Evolutionary conservation across 2,329 filamentous ascomycete genomes (phyloP).

Genomic region (Balansia obtecta): DNA sequence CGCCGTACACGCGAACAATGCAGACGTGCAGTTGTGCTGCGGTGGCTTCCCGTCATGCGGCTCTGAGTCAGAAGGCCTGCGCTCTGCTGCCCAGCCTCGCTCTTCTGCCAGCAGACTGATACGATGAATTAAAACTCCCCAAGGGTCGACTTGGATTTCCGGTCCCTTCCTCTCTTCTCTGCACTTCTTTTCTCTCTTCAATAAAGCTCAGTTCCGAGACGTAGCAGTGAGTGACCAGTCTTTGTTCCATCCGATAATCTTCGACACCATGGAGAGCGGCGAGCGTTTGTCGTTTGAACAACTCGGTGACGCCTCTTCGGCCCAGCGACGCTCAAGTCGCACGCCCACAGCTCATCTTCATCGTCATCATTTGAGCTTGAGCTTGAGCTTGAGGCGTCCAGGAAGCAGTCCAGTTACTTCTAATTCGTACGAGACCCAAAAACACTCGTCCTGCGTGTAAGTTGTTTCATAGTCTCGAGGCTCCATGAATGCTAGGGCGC

Average conservation of each 20-base stretch:
- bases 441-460: constrained; percentile 8
- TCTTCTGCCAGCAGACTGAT: background rate
- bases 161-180: background rate
- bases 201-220: background rate
- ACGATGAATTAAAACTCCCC: background rate
- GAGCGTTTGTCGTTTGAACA: constrained; percentile 9
- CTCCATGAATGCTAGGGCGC: background rate
- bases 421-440: constrained; percentile 7
- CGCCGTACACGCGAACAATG: background rate
- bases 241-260: background rate
- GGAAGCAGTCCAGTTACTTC: constrained; percentile 3
- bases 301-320: constrained; percentile 4
- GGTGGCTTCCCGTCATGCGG: background rate
- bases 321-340: constrained; percentile 7
- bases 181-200: too few species aligned
- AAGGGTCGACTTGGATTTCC: background rate
- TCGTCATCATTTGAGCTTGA: constrained; percentile 3
- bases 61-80: background rate
- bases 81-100: background rate
- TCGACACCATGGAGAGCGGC: constrained; percentile 6
- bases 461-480: background rate
- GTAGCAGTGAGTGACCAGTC: background rate
- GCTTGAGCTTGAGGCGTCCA: constrained; percentile 5
- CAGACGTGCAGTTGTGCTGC: background rate
- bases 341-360: constrained; percentile 2